Conservation (phyloP, 2,329 filamentous ascomycete genomes). For the Thyridium curvatum region DNA sequence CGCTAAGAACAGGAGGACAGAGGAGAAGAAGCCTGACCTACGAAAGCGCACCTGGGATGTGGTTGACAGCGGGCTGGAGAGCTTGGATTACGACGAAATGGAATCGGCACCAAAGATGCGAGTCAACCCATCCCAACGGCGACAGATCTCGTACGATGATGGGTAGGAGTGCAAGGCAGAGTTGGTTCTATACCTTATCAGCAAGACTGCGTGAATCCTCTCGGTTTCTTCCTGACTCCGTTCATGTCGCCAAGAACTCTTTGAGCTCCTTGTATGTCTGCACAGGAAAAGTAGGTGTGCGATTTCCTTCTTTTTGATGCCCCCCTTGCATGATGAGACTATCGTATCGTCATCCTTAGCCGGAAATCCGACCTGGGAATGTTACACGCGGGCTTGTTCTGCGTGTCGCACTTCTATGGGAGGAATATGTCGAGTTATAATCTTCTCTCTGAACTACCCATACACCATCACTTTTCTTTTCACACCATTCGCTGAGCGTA, state of each 20-base stretch:
- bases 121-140: slow-evolving; percentile 28
- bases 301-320: slow-evolving; percentile 1
- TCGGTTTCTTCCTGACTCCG: too few species aligned
- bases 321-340: slow-evolving; percentile 67
- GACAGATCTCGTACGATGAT: slow-evolving; percentile 42
- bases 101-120: slow-evolving; percentile 9
- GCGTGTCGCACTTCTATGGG: slow-evolving; percentile 12
- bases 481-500: too few species aligned
- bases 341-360: slow-evolving; percentile 96
- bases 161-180: slow-evolving; percentile 10
- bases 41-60: slow-evolving; percentile 63
- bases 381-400: slow-evolving; percentile 32
- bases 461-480: too few species aligned
- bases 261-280: too few species aligned
- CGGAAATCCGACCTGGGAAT: slow-evolving; percentile 47
- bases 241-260: too few species aligned
- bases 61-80: slow-evolving; percentile 54
- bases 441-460: slow-evolving; percentile 42
- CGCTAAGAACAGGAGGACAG: slow-evolving; percentile 28
- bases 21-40: slow-evolving; percentile 55
- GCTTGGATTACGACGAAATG: slow-evolving; percentile 52
- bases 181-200: not conserved
- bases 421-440: slow-evolving; percentile 35
- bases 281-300: not conserved
- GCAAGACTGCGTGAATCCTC: not conserved